phyloP scores from a whole-genome alignment of 306 rosid species.

The Rosa persica region DNA sequence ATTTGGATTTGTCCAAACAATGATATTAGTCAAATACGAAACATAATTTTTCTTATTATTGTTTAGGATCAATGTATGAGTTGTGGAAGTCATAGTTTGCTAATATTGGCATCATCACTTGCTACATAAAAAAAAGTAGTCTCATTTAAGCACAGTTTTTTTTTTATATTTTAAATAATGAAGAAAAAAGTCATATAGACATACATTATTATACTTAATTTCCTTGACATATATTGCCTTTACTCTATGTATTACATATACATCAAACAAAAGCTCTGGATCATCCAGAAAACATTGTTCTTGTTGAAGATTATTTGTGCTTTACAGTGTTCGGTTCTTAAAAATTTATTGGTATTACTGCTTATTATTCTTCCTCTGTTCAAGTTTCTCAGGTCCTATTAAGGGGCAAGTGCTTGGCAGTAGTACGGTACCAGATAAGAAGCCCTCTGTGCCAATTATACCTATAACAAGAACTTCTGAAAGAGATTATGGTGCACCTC shows the following conservation, averaged over 20 bases:
- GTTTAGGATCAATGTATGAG: neutral
- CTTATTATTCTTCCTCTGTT: conserved; percentile 94
- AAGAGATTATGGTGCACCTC: conserved; percentile 48
- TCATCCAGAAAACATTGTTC: neutral
- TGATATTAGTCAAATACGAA: neutral
- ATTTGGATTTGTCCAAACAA: neutral
- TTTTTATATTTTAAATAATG: neutral
- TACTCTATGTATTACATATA: neutral
- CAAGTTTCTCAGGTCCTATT: conserved; percentile 99
- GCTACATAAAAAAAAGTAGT: too few relatives aligned
- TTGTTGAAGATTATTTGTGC: conserved; percentile 10
- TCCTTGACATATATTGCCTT: neutral
- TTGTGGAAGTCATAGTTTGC: neutral
- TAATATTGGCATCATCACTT: neutral
- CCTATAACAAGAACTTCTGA: conserved; percentile 49
- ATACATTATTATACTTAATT: neutral
- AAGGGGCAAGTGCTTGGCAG: conserved; percentile 66
- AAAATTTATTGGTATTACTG: conserved; percentile 46
- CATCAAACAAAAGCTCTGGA: neutral
- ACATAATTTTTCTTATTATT: neutral
- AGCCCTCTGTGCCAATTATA: conserved; percentile 46
- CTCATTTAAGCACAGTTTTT: neutral
- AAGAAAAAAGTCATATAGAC: neutral
- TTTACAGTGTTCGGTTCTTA: conserved; percentile 26
- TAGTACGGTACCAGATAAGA: conserved; percentile 62